Evolutionary conservation across 441 rosid genomes (phyloP), one percentile per base, ranked within the genome.

Genomic region (Macaranga tanarius): DNA sequence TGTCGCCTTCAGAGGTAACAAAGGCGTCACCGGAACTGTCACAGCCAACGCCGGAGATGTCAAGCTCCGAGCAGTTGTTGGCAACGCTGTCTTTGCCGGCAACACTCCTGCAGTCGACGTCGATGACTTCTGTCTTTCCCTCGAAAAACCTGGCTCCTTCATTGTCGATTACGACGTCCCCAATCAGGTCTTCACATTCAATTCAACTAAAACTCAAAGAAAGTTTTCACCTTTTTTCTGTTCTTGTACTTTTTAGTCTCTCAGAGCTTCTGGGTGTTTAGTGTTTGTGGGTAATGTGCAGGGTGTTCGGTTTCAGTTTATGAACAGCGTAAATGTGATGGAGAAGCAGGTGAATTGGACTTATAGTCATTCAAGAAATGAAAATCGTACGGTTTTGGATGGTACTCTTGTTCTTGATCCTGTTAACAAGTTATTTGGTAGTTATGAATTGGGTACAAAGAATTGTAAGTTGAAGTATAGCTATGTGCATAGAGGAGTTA

Each of bases 251-350:
- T 42, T 10, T 42, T 42, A 42, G 38, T 11, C 47, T 42, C 8
- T 42, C 12, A 42, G 47, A 42, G 8, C 8, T 42, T 42, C 47
- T 42, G 47, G 47, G 47, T 42, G 47, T 62, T 20, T 40, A 1
- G 2, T 73, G 40, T 59, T 23, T 22, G 25, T 52, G 59, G 15
- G 25, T 72, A 23, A 5, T 7, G 16, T 60, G 70, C 81, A 85
- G 90, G 86, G 83, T 75, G 63, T 83, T 23, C 79, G 75, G 45
- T 82, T 85, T 73, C 88, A 85, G 79, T 87, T 87, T 73, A 80
- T 87, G 85, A 82, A 82, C 77, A 76, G 79, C 0, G 79, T 81
- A 16, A 76, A 73, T 38, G 13, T 85, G 10, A 26, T 77, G 57
- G 72, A 81, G 65, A 87, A 82, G 75, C 78, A 67, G 77, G 69